phyloP scores from a whole-genome alignment of 768 basidiomycete species.

The Russula lepida region DNA sequence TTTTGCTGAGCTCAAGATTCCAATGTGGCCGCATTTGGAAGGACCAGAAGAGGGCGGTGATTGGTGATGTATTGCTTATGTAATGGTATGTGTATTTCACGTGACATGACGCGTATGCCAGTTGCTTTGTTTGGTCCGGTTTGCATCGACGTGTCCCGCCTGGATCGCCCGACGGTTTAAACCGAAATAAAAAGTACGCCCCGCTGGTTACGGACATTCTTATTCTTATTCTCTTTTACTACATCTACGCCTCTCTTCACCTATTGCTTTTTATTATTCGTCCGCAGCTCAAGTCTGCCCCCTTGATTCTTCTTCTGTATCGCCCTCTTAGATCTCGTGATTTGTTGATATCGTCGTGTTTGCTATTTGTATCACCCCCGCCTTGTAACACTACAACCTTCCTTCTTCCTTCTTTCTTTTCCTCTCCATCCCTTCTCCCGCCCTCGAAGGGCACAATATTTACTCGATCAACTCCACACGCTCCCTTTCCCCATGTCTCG shows the following conservation, averaged over 20 bases:
- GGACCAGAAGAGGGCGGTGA: conserved; percentile 1
- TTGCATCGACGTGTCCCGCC: background rate
- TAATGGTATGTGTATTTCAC: background rate
- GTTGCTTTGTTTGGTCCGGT: background rate
- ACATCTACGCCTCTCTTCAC: conserved; percentile 6
- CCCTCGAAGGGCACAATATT: conserved; percentile 32
- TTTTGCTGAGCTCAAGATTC: conserved; percentile 18
- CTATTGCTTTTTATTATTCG: conserved; percentile 6
- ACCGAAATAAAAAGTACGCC: conserved; percentile 1
- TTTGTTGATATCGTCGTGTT: conserved; percentile 8
- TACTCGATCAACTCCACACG: conserved; percentile 27
- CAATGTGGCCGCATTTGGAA: conserved; percentile 18
- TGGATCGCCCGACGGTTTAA: background rate
- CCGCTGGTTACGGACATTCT: conserved; percentile 1
- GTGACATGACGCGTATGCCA: conserved; percentile 14
- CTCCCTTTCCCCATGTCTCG: conserved; percentile 35
- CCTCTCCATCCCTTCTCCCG: conserved; percentile 23
- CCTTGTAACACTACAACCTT: conserved; percentile 18
- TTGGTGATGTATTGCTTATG: background rate
- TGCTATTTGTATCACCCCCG: conserved; percentile 12
- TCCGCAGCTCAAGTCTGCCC: conserved; percentile 10
- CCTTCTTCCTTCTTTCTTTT: conserved; percentile 23
- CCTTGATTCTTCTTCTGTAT: conserved; percentile 2
- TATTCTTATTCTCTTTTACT: background rate
- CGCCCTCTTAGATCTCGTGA: conserved; percentile 1